Base-by-base conservation (phyloP, 768 basidiomycete genomes). In the Kwoniella sp. region DNA sequence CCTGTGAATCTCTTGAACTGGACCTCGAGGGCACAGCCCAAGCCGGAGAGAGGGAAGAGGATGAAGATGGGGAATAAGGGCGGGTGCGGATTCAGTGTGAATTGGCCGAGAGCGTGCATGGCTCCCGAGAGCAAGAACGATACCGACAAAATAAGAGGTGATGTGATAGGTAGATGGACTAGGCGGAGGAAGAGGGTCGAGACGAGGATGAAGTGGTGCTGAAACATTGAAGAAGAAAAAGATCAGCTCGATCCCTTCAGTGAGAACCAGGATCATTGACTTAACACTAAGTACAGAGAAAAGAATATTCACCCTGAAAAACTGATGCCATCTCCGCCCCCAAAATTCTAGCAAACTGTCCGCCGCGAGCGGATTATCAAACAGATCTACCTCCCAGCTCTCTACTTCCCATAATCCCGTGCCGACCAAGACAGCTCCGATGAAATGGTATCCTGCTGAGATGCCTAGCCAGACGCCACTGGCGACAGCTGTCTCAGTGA, bases 291-390 rank as follows among this genome's bases (percentile, higher is more conserved):
- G 63, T n/a, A n/a, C n/a, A n/a, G n/a, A n/a, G n/a, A n/a, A n/a
- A n/a, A n/a, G n/a, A n/a, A 33, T 33, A 59, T 44, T 40, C 30
- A 67, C 73, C 50, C 71, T 58, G 48, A 65, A 65, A 15, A 75
- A 64, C 67, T 77, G 74, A 65, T 80, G 79, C 79, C 79, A 80
- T 53, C 79, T 53, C 57, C 63, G 74, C 1, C 78, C 77, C 79
- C 79, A 80, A 36, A 80, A 65, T 22, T 78, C 71, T 37, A 77
- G 56, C 53, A 80, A 46, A 67, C 77, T 78, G 56, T 72, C 73
- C 17, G 71, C 68, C 47, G 24, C 58, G 49, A 68, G 69, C 1
- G 77, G 76, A 26, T 40, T 36, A 49, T 74, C 67, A 37, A 78
- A 73, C 49, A 80, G 30, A 57, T 72, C 69, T 27, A 67, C 52